These are phyloP conservation scores for Lyophyllum atratum DNA, from an alignment of 768 basidiomycete genomes.

Conservation along the genomic window DNA sequence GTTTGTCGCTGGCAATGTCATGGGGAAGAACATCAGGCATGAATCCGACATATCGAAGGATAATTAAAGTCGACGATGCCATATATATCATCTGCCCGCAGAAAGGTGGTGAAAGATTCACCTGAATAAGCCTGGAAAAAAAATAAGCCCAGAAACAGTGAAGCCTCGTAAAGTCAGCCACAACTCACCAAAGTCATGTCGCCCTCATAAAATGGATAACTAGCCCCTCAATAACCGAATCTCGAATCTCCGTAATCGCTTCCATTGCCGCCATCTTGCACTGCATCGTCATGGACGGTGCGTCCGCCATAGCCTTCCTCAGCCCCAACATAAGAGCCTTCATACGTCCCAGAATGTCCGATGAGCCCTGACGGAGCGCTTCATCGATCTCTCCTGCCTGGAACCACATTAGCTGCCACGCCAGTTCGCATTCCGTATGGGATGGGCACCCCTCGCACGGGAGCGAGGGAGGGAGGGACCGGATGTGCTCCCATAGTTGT, in stretches of 20 bases:
- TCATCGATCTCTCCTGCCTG: conserved; percentile 49
- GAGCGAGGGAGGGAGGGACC: conserved; percentile 47
- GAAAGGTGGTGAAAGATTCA: background rate
- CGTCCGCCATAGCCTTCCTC: conserved; percentile 35
- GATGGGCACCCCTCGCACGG: conserved; percentile 42
- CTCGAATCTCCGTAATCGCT: conserved; percentile 37
- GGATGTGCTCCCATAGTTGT: conserved; percentile 55
- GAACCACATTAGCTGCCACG: conserved; percentile 55
- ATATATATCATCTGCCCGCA: background rate
- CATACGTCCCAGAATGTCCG: conserved; percentile 65
- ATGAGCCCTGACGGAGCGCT: conserved; percentile 40
- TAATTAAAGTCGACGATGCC: background rate
- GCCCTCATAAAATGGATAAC: conserved; percentile 37
- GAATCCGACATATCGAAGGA: background rate
- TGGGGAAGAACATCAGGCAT: background rate
- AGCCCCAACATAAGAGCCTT: conserved; percentile 42
- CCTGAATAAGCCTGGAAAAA: background rate
- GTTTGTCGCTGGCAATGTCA: too few relatives aligned
- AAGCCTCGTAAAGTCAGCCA: background rate
- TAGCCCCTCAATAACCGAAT: conserved; percentile 41
- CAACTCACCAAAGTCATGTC: conserved; percentile 5
- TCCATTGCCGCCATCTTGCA: conserved; percentile 50
- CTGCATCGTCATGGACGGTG: conserved; percentile 36
- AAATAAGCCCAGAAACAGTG: background rate
- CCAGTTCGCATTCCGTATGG: conserved; percentile 50